Evolutionary conservation across 306 rosid species (phyloP).

Genomic region (Inga leiocalycina): DNA sequence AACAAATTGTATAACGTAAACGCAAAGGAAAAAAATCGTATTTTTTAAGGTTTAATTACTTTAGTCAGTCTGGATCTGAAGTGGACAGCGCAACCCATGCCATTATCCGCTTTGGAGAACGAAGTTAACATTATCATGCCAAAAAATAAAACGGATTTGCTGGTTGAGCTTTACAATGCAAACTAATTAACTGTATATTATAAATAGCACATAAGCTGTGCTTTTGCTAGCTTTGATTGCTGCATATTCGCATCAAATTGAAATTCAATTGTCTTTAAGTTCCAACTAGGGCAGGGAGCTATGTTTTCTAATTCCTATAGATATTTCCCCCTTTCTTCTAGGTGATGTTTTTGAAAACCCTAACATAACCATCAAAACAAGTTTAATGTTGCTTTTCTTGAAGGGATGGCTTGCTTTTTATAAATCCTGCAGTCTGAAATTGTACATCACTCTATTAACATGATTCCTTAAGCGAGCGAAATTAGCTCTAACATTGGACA

Average conservation of each 20-base stretch:
- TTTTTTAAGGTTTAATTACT: not conserved
- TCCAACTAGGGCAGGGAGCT: not conserved
- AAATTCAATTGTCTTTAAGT: not conserved
- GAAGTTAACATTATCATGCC: slow-evolving; percentile 9
- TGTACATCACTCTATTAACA: not conserved
- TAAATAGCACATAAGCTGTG: not conserved
- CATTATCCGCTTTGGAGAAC: slow-evolving; percentile 14
- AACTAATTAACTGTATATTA: not conserved
- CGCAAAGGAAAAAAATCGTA: not conserved
- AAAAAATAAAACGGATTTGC: not conserved
- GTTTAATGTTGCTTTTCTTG: slow-evolving; percentile 3
- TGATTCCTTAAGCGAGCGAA: not conserved
- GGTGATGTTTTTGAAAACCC: not conserved
- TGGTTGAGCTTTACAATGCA: not conserved
- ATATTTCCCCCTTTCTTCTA: not conserved
- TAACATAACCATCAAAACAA: not conserved
- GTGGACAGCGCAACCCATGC: slow-evolving; percentile 42
- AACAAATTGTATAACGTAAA: not conserved
- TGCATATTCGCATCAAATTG: not conserved
- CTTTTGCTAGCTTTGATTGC: not conserved
- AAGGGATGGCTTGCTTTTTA: not conserved
- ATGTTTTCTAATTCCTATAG: not conserved
- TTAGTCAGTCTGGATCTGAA: slow-evolving; percentile 9
- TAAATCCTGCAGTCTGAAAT: not conserved
- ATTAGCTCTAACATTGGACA: not conserved